Percentiles rank a stretch among this genome's conserved stretches.
Conservation (phyloP, 2,329 filamentous ascomycete species). For the Sporothrix mexicana region DNA sequence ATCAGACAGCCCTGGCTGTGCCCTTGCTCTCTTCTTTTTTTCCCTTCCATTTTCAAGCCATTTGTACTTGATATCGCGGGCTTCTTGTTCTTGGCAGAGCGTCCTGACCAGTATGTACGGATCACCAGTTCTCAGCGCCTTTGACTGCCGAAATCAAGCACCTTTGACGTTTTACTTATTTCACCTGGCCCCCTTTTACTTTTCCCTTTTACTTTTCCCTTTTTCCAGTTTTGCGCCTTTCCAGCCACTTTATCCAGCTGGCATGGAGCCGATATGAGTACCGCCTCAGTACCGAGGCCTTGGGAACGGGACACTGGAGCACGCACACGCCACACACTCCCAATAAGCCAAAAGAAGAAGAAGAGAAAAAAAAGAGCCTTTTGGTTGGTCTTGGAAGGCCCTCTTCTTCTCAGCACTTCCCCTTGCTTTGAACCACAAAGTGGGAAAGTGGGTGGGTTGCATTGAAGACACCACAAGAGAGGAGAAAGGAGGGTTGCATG, state of each 20-base stretch:
- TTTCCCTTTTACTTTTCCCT: neutral
- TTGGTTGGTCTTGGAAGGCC: neutral
- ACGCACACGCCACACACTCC: neutral
- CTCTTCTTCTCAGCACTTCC: neutral
- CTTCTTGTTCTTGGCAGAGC: neutral
- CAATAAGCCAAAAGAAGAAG: no score
- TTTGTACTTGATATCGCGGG: neutral
- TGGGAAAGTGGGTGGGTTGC: constrained; percentile 10
- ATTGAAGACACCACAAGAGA: constrained; percentile 2
- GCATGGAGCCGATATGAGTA: neutral
- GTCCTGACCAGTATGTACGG: neutral
- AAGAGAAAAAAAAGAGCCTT: neutral
- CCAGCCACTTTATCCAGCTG: neutral
- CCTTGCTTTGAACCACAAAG: neutral
- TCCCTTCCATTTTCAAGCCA: constrained; percentile 6
- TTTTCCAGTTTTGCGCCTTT: neutral
- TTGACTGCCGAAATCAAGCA: no score
- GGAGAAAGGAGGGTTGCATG: neutral
- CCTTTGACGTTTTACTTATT: no score
- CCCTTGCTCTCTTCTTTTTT: neutral
- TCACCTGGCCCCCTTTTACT: neutral
- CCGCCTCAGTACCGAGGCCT: constrained; percentile 32
- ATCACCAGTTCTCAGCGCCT: no score
- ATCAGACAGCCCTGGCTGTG: neutral
- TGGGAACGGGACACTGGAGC: constrained; percentile 32